Conservation (phyloP, 1,139 yeast species). For the Taiozyma sp. region DNA sequence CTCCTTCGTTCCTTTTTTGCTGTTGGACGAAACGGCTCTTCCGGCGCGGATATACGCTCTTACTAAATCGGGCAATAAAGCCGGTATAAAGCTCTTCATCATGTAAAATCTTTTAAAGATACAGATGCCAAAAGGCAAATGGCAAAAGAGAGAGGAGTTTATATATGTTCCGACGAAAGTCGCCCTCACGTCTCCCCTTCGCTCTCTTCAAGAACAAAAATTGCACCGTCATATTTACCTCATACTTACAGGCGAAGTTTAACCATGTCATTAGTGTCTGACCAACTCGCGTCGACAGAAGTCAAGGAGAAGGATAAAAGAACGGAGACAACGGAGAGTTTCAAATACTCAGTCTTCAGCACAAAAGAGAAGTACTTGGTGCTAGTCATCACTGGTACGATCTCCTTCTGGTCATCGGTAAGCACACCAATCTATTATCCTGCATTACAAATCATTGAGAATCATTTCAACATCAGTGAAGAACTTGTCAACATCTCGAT, state of each 20-base stretch:
- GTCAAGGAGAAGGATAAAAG: neutral
- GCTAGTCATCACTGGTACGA: constrained; percentile 35
- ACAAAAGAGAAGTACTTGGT: constrained; percentile 30
- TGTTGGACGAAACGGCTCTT: too few species aligned
- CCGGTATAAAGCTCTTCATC: neutral
- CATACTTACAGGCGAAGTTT: neutral
- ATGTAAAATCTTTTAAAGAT: too few species aligned
- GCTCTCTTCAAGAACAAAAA: neutral
- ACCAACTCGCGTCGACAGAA: neutral
- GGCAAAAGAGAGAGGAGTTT: neutral
- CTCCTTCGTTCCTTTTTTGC: too few species aligned
- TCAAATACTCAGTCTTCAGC: constrained; percentile 29
- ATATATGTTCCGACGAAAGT: too few species aligned
- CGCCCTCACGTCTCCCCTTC: neutral
- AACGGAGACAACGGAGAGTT: neutral
- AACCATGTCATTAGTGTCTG: neutral
- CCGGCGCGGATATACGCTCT: neutral
- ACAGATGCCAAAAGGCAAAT: too few species aligned
- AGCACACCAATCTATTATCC: constrained; percentile 72
- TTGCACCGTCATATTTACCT: neutral
- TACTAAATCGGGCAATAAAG: neutral
- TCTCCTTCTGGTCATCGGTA: constrained; percentile 55
- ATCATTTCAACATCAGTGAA: constrained; percentile 46
- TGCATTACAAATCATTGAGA: constrained; percentile 50
- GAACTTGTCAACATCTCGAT: constrained; percentile 59